Evolutionary conservation across 108 stramenopile genomes (phyloP), one percentile per base, ranked within the genome.

Genomic region (Hondaea fermentalgiana): DNA sequence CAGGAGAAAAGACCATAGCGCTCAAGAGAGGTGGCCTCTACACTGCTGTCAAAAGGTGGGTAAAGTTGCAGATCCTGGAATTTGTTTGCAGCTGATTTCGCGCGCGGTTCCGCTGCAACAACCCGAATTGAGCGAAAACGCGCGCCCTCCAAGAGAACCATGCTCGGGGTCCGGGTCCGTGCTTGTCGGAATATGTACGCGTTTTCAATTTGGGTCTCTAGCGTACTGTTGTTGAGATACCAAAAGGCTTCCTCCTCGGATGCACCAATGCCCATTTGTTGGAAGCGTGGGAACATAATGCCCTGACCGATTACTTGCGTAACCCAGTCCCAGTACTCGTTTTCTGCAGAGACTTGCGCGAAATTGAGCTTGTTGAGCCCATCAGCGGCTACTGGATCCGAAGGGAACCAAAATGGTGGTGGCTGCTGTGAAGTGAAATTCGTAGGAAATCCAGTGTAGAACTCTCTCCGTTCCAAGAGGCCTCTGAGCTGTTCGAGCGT

Each of bases 291-390:
- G 23, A 83, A 83, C 17, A 83, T 28, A 45, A 83, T 3, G 76
- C 76, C 49, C 23, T 83, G 76, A 17, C 49, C 76, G 3, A 83
- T 45, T 3, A 83, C 23, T 23, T 83, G 76, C 49, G 45, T 47
- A 17, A 83, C 51, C 76, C 76, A 83, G 76, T 83, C 76, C 76
- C 76, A 83, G 51, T 53, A 83, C 49, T 83, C 49, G 25, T 12
- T 23, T 3, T 47, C 76, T 12, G 44, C 51, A 14, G 51, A 83
- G 76, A 83, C 51, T 23, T 83, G 49, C 35, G 4, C 51, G 25
- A 53, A 83, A 23, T 12, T 53, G 76, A 83, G 51, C 19, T 8
- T 17, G 43, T 69, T 69, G 25, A 42, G 42, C 25, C 25, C 43
- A 45, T 23, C 43, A 53, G 51, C 16, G 1, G 45, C 76, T 8